These are phyloP conservation scores for Lippia alba DNA, from an alignment of 305 asterid genomes.

Conservation along the genomic window DNA sequence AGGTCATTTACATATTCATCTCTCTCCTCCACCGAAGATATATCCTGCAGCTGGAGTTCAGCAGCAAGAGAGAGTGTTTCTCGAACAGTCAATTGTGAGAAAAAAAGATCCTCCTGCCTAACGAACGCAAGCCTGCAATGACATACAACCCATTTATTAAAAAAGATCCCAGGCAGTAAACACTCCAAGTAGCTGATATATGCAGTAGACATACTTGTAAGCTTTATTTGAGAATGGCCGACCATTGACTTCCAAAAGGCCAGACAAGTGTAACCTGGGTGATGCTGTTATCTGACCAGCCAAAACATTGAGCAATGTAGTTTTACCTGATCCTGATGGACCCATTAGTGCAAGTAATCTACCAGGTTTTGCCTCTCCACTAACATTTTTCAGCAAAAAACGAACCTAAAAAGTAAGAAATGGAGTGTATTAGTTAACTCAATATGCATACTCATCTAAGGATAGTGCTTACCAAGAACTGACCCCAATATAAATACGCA, in stretches of 20 bases:
- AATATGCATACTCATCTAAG: conserved; percentile 20
- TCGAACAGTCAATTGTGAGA: conserved; percentile 98
- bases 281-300: conserved; percentile 87
- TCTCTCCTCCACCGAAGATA: conserved; percentile 75
- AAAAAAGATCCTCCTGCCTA: conserved; percentile 97
- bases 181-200: conserved; percentile 4
- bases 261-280: conserved; percentile 80
- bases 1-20: conserved; percentile 78
- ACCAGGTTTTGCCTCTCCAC: conserved; percentile 97
- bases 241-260: conserved; percentile 89
- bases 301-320: conserved; percentile 89
- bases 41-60: conserved; percentile 87
- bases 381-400: conserved; percentile 75
- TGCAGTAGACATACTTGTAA: conserved; percentile 60
- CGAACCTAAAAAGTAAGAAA: conserved; percentile 56
- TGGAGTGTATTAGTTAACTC: conserved; percentile 25
- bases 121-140: conserved; percentile 83
- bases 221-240: conserved; percentile 65
- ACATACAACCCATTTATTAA: conserved; percentile 28
- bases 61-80: conserved; percentile 96
- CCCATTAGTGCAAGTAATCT: conserved; percentile 96
- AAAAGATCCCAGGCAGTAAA: conserved; percentile 22
- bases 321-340: conserved; percentile 98
- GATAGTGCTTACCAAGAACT: conserved; percentile 1
- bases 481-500: conserved; percentile 12